A percentile compares a stretch with the other conserved stretches of the same genome.
Conservation (phyloP, 2,329 filamentous ascomycete genomes). For the Pseudocercospora crystallina region DNA sequence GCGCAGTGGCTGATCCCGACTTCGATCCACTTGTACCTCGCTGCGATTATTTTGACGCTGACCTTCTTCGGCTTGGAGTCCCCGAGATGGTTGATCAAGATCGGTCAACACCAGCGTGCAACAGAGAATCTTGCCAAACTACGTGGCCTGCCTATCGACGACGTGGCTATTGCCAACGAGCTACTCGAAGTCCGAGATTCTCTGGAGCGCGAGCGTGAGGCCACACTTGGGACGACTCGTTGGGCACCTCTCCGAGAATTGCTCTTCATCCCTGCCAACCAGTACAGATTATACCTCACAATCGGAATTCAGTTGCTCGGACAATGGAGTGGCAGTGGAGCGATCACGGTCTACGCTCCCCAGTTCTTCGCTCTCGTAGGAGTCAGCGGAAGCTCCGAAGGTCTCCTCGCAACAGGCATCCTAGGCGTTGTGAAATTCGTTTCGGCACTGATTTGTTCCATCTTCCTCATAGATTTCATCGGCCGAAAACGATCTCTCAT, state of each 20-base stretch:
- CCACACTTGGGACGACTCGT: conserved; percentile 63
- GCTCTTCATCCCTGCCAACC: conserved; percentile 64
- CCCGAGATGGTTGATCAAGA: conserved; percentile 48
- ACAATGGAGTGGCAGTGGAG: conserved; percentile 68
- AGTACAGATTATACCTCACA: conserved; percentile 68
- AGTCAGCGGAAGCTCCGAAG: conserved; percentile 64
- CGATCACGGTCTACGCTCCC: conserved; percentile 72
- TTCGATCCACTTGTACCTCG: conserved; percentile 73
- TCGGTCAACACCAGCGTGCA: conserved; percentile 30
- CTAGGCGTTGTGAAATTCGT: conserved; percentile 73
- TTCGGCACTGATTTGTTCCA: conserved; percentile 64
- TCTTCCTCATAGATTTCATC: conserved; percentile 76
- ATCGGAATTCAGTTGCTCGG: conserved; percentile 66
- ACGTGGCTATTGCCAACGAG: conserved; percentile 64
- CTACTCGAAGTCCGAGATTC: conserved; percentile 68
- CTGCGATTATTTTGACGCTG: conserved; percentile 67
- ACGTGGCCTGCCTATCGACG: conserved; percentile 65
- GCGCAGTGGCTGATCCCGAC: conserved; percentile 62
- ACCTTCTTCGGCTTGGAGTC: conserved; percentile 63
- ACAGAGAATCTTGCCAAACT: conserved; percentile 51
- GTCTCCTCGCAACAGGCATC: conserved; percentile 68
- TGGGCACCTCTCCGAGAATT: conserved; percentile 66
- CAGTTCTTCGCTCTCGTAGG: conserved; percentile 71
- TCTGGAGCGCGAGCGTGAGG: conserved; percentile 68
- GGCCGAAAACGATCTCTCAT: conserved; percentile 58